Evolutionary conservation across 805 yeast species (phyloP), one percentile per base, ranked within the genome.

Genomic region (Hanseniaspora thailandica): DNA sequence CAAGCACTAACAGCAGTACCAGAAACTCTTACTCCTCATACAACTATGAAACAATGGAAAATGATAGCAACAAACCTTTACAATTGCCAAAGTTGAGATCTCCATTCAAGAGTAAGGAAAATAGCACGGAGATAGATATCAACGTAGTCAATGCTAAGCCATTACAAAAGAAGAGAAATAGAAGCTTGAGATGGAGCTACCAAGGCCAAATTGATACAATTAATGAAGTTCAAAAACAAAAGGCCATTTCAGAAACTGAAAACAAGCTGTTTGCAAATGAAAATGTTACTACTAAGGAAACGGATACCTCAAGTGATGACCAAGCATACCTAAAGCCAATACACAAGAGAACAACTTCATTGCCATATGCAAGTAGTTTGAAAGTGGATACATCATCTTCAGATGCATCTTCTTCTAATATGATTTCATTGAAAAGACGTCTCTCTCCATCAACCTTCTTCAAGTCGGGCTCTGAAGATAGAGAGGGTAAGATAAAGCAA

Each of bases 161-260:
- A n/a, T 13, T 4, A 7, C 45, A 43, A 20, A 50, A 41, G 15
- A 41, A 33, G 20, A 43, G 54, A 50, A 50, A 50, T 28, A 50
- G 54, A 50, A 50, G 54, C 25, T 35, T 50, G 45, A 41, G 54
- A 50, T 50, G 54, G 54, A 50, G 54, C 13, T 50, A 50, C 15
- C 54, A 50, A 35, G 54, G 54, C 5, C 40, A 50, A 50, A 50
- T 43, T 12, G 48, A 50, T 2, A 33, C 54, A 4, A 50, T 50
- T 6, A 50, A 41, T 28, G 44, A 50, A 35, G 30, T 50, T 10
- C 54, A 50, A 35, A 50, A 50, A n/a, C 33, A 43, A 35, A 50
- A 43, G 6, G 54, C 47, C 2, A 8, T 50, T 3, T 4, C 6
- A 20, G 54, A 50, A 2, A 50, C 54, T 2, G 41, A 50, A 35